Conservation (phyloP, 2,329 filamentous ascomycete species). For the Huntiella decipiens region DNA sequence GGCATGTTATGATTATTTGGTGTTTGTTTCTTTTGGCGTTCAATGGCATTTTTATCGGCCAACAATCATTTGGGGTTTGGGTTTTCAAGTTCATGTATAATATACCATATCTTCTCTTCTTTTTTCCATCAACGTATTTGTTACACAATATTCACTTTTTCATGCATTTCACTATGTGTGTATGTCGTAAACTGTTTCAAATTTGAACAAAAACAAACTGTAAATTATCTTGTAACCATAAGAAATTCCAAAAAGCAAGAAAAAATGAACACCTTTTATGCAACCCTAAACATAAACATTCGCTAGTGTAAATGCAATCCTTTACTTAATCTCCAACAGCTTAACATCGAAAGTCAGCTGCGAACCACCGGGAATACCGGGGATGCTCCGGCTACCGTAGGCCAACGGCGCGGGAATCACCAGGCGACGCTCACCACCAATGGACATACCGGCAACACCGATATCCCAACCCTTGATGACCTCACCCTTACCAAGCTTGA, state of each 20-base stretch:
- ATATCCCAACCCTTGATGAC: slow-evolving; percentile 99
- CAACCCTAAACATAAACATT: not conserved
- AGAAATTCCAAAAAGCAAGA: no score
- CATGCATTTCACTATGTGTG: no score
- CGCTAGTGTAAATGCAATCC: not conserved
- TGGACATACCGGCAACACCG: slow-evolving; percentile 77
- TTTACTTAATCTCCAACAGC: slow-evolving; percentile 65
- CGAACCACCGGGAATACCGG: slow-evolving; percentile 82
- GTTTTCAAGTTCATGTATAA: no score
- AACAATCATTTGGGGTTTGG: no score
- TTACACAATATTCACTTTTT: no score
- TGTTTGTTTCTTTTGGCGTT: no score
- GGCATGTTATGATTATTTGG: no score
- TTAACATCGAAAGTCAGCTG: slow-evolving; percentile 84
- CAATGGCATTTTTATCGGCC: not conserved
- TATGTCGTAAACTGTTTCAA: not conserved
- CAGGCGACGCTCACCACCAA: slow-evolving; percentile 83
- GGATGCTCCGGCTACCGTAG: slow-evolving; percentile 68
- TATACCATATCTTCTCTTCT: no score
- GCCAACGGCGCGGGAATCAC: slow-evolving; percentile 73
- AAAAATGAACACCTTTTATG: not conserved
- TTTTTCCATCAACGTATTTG: no score
- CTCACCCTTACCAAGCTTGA: slow-evolving; percentile 85
- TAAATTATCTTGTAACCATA: no score
- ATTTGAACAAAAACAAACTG: not conserved